Percentiles rank a stretch among this genome's conserved stretches.
These are phyloP conservation scores for Eucalyptus erythrocorys DNA, from an alignment of 345 rosid species.

Conservation along the genomic window DNA sequence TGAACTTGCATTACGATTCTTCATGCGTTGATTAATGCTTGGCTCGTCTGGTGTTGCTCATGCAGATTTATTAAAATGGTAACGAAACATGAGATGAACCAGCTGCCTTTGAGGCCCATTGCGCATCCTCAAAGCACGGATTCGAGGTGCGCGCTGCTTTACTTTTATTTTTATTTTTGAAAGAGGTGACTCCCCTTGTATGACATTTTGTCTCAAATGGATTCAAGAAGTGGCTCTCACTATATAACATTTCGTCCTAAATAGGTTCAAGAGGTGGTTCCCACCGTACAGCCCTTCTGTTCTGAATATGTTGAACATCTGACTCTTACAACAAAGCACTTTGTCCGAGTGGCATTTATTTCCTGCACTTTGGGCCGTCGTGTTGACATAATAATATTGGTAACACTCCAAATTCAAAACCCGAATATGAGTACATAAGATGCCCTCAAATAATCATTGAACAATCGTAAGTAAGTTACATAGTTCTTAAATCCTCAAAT, in stretches of 20 bases:
- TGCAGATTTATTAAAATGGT: not conserved
- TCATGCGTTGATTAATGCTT: not conserved
- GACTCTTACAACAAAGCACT: not conserved
- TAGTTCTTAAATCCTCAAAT: not conserved
- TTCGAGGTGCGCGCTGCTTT: not conserved
- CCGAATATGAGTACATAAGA: not conserved
- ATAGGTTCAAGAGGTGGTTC: not conserved
- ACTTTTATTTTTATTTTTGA: not conserved
- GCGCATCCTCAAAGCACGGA: not conserved
- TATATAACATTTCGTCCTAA: not conserved
- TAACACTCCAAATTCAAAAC: not conserved
- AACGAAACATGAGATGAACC: not conserved
- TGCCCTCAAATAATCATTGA: not conserved
- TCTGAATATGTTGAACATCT: not conserved
- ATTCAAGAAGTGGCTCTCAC: not conserved
- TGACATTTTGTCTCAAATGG: not conserved
- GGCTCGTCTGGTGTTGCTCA: not conserved
- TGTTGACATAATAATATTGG: not conserved
- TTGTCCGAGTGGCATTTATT: not conserved
- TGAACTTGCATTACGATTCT: not conserved
- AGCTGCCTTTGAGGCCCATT: not conserved
- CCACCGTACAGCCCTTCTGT: not conserved
- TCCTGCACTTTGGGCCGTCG: not conserved
- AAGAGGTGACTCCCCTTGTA: not conserved
- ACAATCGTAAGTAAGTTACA: not conserved